These are phyloP conservation scores for Vigna hirtella DNA, from an alignment of 306 rosid genomes.

Conservation along the genomic window DNA sequence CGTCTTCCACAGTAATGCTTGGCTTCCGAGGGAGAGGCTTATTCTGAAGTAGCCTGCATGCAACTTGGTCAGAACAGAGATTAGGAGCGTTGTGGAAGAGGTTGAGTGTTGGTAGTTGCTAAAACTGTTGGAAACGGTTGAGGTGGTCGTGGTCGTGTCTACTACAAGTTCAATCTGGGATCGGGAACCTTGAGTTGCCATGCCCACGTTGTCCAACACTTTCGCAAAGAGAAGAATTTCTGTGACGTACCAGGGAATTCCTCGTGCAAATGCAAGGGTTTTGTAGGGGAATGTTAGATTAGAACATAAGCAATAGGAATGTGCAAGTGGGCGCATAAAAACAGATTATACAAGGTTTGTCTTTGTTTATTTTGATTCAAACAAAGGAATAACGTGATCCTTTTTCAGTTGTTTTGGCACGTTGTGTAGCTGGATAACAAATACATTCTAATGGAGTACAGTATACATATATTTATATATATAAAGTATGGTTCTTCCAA, in stretches of 20 bases:
- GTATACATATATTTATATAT: too few species aligned
- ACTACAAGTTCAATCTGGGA: constrained; percentile 48
- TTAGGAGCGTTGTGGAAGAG: constrained; percentile 33
- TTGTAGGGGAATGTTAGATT: constrained; percentile 16
- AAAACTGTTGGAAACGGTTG: not conserved
- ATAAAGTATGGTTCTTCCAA: too few species aligned
- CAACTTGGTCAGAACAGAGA: constrained; percentile 50
- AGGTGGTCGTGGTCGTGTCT: not conserved
- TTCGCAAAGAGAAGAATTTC: not conserved
- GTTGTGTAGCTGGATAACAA: too few species aligned
- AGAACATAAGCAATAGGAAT: not conserved
- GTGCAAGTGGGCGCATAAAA: constrained; percentile 31
- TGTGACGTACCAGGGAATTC: not conserved
- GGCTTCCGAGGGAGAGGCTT: constrained; percentile 67
- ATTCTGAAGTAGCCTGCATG: constrained; percentile 79
- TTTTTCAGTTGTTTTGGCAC: too few species aligned
- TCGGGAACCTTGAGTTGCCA: constrained; percentile 35
- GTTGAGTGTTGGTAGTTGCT: constrained; percentile 10
- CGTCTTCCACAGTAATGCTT: constrained; percentile 66
- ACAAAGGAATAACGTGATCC: too few species aligned
- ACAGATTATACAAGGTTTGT: not conserved
- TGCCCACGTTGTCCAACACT: not conserved
- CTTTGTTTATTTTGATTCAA: too few species aligned
- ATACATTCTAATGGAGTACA: too few species aligned
- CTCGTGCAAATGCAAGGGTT: constrained; percentile 28